phyloP scores from a whole-genome alignment of 75 land plant genomes.

The Pinus albicaulis region DNA sequence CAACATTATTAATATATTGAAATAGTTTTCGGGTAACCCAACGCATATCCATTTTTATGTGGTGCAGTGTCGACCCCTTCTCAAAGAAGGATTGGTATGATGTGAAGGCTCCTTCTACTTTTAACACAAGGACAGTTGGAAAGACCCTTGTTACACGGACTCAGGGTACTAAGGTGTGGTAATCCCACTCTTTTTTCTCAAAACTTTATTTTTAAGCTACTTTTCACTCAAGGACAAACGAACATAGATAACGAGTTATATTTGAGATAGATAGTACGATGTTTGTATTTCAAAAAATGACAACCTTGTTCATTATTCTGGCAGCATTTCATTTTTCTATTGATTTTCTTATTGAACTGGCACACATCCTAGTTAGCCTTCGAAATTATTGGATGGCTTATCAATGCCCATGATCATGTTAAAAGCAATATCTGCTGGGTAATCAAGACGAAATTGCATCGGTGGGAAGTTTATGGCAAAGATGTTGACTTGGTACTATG shows the following conservation, averaged over 20 bases:
- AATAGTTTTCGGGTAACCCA: too few species aligned
- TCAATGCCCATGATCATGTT: not conserved
- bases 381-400: not conserved
- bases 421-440: too few species aligned
- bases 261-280: not conserved
- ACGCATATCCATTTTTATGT: not conserved
- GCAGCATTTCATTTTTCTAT: not conserved
- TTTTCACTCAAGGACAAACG: not conserved
- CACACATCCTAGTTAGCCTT: too few species aligned
- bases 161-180: conserved; percentile 83
- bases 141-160: conserved; percentile 92
- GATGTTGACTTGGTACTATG: not conserved
- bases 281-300: not conserved
- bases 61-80: conserved; percentile 76
- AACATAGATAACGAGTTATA: not conserved
- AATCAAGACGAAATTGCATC: not conserved
- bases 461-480: not conserved
- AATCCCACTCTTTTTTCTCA: not conserved
- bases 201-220: not conserved
- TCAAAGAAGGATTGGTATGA: conserved; percentile 99
- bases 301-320: not conserved
- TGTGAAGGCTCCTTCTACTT: conserved; percentile 83
- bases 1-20: too few species aligned
- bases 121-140: conserved; percentile 55
- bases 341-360: not conserved